These are phyloP conservation scores for Lenzites betulinus DNA, from an alignment of 768 basidiomycete species.

Conservation along the genomic window DNA sequence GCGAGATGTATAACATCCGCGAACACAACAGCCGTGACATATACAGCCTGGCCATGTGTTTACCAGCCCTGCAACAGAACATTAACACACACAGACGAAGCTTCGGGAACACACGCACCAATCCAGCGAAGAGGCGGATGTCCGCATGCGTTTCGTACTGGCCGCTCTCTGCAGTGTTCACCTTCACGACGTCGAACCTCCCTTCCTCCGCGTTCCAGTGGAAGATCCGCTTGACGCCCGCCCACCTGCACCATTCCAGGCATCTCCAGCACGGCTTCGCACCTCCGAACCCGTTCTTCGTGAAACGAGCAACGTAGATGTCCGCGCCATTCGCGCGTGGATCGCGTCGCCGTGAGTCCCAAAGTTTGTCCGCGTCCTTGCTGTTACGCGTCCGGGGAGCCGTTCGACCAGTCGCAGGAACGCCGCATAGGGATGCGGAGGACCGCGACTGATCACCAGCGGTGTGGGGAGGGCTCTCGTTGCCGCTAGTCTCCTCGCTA, in stretches of 20 bases:
- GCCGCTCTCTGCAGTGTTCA: slow-evolving; percentile 40
- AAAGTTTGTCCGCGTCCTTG: slow-evolving; percentile 28
- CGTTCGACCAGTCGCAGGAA: slow-evolving; percentile 1
- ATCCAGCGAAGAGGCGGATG: slow-evolving; percentile 42
- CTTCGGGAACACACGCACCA: slow-evolving; percentile 37
- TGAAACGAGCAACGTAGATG: slow-evolving; percentile 54
- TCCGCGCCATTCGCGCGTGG: slow-evolving; percentile 53
- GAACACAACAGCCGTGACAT: too few relatives aligned
- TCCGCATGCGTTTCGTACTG: slow-evolving; percentile 51
- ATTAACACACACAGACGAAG: slow-evolving; percentile 13
- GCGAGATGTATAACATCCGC: too few relatives aligned
- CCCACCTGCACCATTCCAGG: slow-evolving; percentile 58
- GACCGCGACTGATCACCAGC: neutral
- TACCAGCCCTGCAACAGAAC: slow-evolving; percentile 21
- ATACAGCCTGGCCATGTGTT: neutral
- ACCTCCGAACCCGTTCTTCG: slow-evolving; percentile 50
- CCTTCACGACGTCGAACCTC: slow-evolving; percentile 47
- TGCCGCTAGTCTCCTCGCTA: slow-evolving; percentile 12
- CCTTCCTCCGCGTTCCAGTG: slow-evolving; percentile 46
- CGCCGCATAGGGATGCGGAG: neutral
- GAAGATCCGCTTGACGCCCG: slow-evolving; percentile 57
- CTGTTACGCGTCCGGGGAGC: neutral
- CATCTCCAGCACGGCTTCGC: slow-evolving; percentile 59
- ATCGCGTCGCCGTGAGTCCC: slow-evolving; percentile 41
- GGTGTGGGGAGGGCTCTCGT: slow-evolving; percentile 4